Evolutionary conservation across 768 basidiomycete genomes (phyloP).

Genomic region (Auricularia sp.): DNA sequence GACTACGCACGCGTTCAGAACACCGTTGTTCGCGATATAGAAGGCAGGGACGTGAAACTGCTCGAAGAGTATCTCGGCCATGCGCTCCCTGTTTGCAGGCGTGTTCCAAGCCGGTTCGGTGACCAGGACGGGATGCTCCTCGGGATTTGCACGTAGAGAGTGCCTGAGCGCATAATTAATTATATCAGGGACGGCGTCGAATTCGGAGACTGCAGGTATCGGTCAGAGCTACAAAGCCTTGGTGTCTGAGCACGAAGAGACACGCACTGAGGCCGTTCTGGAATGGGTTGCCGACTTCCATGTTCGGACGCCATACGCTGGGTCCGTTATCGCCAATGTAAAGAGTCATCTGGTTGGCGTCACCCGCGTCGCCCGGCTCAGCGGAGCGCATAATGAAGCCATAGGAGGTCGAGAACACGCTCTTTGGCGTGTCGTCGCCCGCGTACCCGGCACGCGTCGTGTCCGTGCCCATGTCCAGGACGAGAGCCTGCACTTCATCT

Average conservation of each 20-base stretch:
- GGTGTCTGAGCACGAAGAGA: neutral
- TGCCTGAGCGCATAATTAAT: conserved; percentile 67
- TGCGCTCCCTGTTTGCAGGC: conserved; percentile 78
- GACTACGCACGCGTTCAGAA: conserved; percentile 69
- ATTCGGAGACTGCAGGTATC: conserved; percentile 52
- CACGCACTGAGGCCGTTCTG: conserved; percentile 69
- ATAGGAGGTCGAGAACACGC: conserved; percentile 82
- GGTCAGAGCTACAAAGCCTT: neutral
- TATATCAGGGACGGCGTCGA: conserved; percentile 59
- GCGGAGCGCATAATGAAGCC: conserved; percentile 50
- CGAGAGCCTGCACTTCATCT: conserved; percentile 98
- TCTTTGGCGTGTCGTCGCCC: conserved; percentile 92
- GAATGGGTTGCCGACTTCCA: conserved; percentile 81
- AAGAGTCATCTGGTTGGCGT: conserved; percentile 40
- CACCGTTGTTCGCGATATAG: conserved; percentile 92
- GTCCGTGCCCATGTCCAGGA: conserved; percentile 87
- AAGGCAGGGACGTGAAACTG: conserved; percentile 91
- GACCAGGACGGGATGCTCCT: conserved; percentile 84
- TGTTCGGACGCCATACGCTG: conserved; percentile 79
- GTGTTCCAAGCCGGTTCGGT: conserved; percentile 98
- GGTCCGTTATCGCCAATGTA: conserved; percentile 84
- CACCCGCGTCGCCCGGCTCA: conserved; percentile 17
- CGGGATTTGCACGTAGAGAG: conserved; percentile 63
- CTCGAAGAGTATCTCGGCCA: conserved; percentile 98
- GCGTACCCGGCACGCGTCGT: conserved; percentile 93